phyloP scores from a whole-genome alignment of 306 rosid species.

The Fagus sylvatica region DNA sequence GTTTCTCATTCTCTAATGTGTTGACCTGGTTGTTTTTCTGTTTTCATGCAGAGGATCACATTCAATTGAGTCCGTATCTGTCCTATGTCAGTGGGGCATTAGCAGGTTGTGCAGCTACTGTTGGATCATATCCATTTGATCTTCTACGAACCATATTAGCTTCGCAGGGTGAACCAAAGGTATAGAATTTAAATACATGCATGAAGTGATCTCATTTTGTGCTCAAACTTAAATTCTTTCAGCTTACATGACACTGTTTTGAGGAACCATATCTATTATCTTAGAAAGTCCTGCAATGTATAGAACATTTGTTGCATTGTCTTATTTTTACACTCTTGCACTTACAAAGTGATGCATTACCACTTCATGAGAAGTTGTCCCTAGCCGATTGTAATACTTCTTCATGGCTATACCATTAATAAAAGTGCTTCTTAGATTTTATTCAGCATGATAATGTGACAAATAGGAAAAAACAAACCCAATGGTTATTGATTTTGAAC shows the following conservation, averaged over 20 bases:
- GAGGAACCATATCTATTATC: background rate
- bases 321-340: background rate
- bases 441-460: background rate
- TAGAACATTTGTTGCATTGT: background rate
- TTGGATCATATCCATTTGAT: slow-evolving; percentile 96
- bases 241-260: background rate
- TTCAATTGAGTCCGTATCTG: slow-evolving; percentile 72
- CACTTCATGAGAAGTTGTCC: too few species aligned
- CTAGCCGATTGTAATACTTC: background rate
- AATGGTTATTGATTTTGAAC: background rate
- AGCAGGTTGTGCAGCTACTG: slow-evolving; percentile 94
- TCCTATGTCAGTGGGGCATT: slow-evolving; percentile 87
- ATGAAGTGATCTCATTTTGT: background rate
- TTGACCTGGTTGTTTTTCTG: slow-evolving; percentile 19
- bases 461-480: background rate
- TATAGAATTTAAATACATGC: slow-evolving; percentile 21
- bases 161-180: slow-evolving; percentile 99
- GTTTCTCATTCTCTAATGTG: slow-evolving; percentile 1
- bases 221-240: background rate
- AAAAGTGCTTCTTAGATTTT: background rate
- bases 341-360: background rate
- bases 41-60: slow-evolving; percentile 77
- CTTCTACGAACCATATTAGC: slow-evolving; percentile 91
- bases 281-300: background rate
- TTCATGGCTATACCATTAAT: background rate